These are phyloP conservation scores for Termitomyces sp. DNA, from an alignment of 768 basidiomycete genomes.

Conservation along the genomic window DNA sequence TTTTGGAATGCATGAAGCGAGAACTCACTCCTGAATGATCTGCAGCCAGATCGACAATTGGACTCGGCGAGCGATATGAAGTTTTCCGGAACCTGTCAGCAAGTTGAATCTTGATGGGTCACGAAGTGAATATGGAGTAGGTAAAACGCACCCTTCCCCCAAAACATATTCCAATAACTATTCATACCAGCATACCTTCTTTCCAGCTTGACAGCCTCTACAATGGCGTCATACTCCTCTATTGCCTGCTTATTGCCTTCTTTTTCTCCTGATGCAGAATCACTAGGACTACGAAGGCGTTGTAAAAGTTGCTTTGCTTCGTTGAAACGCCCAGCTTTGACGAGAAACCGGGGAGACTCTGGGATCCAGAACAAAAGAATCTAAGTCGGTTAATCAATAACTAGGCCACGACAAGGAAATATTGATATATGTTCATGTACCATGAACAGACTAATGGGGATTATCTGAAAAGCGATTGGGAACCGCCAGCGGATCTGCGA, in stretches of 20 bases:
- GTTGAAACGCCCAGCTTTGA: slow-evolving; percentile 30
- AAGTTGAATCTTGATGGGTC: not conserved
- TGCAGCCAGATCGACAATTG: slow-evolving; percentile 40
- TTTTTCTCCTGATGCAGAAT: slow-evolving; percentile 1
- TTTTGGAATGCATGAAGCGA: not conserved
- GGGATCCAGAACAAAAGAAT: slow-evolving; percentile 33
- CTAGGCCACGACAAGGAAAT: not conserved
- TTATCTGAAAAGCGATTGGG: slow-evolving; percentile 39
- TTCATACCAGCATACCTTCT: slow-evolving; percentile 33
- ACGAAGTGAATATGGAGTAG: not conserved
- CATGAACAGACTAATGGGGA: slow-evolving; percentile 34
- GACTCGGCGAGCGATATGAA: slow-evolving; percentile 36
- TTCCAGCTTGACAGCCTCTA: slow-evolving; percentile 32
- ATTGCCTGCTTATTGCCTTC: slow-evolving; percentile 18
- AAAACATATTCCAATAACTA: slow-evolving; percentile 39
- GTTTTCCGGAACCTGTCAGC: slow-evolving; percentile 23
- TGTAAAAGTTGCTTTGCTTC: slow-evolving; percentile 32
- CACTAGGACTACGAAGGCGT: slow-evolving; percentile 24
- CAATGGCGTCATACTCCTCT: slow-evolving; percentile 31
- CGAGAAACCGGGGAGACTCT: slow-evolving; percentile 30
- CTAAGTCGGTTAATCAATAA: slow-evolving; percentile 4
- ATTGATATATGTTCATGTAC: slow-evolving; percentile 14
- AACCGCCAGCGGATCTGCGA: slow-evolving; percentile 33
- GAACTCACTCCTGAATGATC: slow-evolving; percentile 35
- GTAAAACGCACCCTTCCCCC: slow-evolving; percentile 27